Evolutionary conservation across 768 basidiomycete species (phyloP).

Genomic region (Lactarius trivialis): DNA sequence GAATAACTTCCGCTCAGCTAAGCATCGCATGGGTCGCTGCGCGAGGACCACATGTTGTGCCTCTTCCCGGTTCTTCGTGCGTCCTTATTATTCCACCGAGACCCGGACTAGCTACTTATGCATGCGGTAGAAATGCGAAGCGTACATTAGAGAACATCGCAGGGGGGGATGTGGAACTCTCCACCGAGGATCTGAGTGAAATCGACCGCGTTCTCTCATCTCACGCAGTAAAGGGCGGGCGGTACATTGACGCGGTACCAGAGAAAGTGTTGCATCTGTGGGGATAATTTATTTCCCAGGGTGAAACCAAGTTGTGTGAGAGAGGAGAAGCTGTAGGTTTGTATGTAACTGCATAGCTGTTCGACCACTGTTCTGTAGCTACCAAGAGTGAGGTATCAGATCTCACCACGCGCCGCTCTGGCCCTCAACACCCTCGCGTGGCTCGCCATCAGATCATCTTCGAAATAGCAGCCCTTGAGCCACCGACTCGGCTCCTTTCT

Average conservation of each 20-base stretch:
- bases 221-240: slow-evolving; percentile 34
- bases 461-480: slow-evolving; percentile 86
- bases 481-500: slow-evolving; percentile 55
- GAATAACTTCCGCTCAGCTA: slow-evolving; percentile 36
- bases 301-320: not conserved
- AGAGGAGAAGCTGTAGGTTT: not conserved
- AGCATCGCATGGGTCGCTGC: slow-evolving; percentile 36
- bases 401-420: slow-evolving; percentile 5
- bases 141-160: slow-evolving; percentile 40
- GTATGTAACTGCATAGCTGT: not conserved
- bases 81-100: slow-evolving; percentile 3
- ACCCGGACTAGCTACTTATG: not conserved
- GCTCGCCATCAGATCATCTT: slow-evolving; percentile 59
- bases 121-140: slow-evolving; percentile 30
- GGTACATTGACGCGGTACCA: slow-evolving; percentile 31
- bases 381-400: not conserved
- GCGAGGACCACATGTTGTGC: slow-evolving; percentile 36
- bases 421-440: slow-evolving; percentile 46
- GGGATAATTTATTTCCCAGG: slow-evolving; percentile 24
- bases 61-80: slow-evolving; percentile 42
- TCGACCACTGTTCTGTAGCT: not conserved
- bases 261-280: slow-evolving; percentile 29
- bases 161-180: slow-evolving; percentile 34
- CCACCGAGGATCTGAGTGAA: slow-evolving; percentile 32
- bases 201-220: slow-evolving; percentile 35